Evolutionary conservation across 2,329 filamentous ascomycete genomes (phyloP).

Genomic region (Phialemoniopsis sp.): DNA sequence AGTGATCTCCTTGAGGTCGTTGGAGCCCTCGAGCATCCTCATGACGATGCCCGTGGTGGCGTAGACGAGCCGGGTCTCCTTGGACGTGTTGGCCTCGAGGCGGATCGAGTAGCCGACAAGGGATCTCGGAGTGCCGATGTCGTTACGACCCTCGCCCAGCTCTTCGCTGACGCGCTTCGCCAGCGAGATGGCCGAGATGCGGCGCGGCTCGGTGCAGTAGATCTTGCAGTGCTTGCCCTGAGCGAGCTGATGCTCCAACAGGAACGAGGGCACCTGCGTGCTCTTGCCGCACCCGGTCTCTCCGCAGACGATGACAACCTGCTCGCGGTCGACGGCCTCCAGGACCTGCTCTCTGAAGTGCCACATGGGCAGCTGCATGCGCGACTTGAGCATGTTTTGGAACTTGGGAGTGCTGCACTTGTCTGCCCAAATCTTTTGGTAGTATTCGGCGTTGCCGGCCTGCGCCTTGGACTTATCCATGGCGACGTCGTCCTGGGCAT

Average conservation of each 20-base stretch:
- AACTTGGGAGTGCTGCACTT: conserved; percentile 59
- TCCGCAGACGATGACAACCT: conserved; percentile 90
- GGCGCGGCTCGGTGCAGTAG: conserved; percentile 90
- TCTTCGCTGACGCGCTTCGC: conserved; percentile 93
- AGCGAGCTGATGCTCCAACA: conserved; percentile 83
- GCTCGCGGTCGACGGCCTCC: conserved; percentile 70
- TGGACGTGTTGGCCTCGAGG: conserved; percentile 79
- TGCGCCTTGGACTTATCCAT: conserved; percentile 37
- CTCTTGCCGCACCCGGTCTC: conserved; percentile 98
- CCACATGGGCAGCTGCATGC: conserved; percentile 87
- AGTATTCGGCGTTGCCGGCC: conserved; percentile 38
- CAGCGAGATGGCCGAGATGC: conserved; percentile 93
- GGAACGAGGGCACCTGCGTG: conserved; percentile 92
- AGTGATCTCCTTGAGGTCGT: conserved; percentile 83
- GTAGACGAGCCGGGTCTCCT: conserved; percentile 81
- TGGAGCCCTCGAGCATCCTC: conserved; percentile 89
- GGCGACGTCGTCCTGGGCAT: conserved; percentile 42
- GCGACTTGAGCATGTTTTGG: conserved; percentile 72
- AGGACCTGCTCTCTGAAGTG: conserved; percentile 76
- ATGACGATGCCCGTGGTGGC: conserved; percentile 93
- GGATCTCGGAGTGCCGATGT: conserved; percentile 78
- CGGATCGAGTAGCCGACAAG: conserved; percentile 93
- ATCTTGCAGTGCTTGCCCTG: conserved; percentile 82
- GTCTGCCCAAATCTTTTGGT: conserved; percentile 55
- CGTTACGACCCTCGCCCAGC: conserved; percentile 77